Evolutionary conservation across 306 rosid genomes (phyloP).

Genomic region (Phaseolus lunatus): DNA sequence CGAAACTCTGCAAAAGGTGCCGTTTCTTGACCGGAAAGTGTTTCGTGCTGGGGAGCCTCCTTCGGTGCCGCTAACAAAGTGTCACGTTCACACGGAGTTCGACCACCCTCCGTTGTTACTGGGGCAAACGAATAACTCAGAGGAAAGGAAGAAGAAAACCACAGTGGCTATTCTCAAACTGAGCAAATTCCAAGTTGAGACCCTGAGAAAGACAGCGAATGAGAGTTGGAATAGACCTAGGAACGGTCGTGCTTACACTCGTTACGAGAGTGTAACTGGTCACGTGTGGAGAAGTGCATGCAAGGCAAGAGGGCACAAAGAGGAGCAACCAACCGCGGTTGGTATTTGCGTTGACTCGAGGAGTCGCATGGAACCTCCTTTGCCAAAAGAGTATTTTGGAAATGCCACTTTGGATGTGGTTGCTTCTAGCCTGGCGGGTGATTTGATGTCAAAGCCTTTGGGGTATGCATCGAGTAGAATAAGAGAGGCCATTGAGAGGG

Average conservation of each 20-base stretch:
- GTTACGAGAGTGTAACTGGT: slow-evolving; percentile 57
- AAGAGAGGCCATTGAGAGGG: slow-evolving; percentile 63
- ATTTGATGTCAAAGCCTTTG: slow-evolving; percentile 56
- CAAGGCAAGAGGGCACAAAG: slow-evolving; percentile 54
- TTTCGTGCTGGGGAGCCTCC: slow-evolving; percentile 46
- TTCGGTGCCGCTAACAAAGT: background rate
- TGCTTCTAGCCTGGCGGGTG: slow-evolving; percentile 57
- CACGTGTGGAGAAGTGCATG: slow-evolving; percentile 70
- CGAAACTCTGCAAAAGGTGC: slow-evolving; percentile 47
- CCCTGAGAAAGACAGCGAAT: slow-evolving; percentile 54
- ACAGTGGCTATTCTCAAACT: slow-evolving; percentile 47
- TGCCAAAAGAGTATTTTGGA: slow-evolving; percentile 64
- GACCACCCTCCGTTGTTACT: slow-evolving; percentile 42
- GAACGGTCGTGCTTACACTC: slow-evolving; percentile 42
- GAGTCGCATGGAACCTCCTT: slow-evolving; percentile 50
- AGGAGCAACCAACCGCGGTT: slow-evolving; percentile 52
- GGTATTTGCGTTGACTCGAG: slow-evolving; percentile 58
- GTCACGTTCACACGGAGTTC: slow-evolving; percentile 33
- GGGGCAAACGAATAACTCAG: background rate
- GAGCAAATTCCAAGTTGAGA: slow-evolving; percentile 54
- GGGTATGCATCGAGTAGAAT: slow-evolving; percentile 63
- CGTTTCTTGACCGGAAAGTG: slow-evolving; percentile 49
- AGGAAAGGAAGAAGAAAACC: slow-evolving; percentile 60
- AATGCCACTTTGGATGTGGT: slow-evolving; percentile 60
- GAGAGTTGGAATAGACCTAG: slow-evolving; percentile 2